Conservation (phyloP, 371 early-diverging fungal genomes). For the Lichtheimia hyalospora region DNA sequence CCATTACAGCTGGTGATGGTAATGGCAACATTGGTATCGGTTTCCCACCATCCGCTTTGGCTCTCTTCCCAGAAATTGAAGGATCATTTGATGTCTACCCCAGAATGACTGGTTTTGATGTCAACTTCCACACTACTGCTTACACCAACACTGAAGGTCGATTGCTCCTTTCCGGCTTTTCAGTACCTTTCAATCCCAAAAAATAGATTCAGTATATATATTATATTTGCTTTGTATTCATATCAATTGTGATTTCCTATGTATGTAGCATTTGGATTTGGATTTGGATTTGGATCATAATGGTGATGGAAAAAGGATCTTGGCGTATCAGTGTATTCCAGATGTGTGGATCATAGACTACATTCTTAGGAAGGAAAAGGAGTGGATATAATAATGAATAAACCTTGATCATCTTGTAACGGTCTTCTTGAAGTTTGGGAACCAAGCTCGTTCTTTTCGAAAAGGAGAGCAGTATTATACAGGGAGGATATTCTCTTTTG, state of each 20-base stretch:
- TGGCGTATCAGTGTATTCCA: too few species aligned
- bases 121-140: slow-evolving; percentile 86
- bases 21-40: slow-evolving; percentile 85
- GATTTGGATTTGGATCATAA: too few species aligned
- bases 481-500: too few species aligned
- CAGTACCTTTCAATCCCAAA: slow-evolving; percentile 76
- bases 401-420: too few species aligned
- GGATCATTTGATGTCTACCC: slow-evolving; percentile 92
- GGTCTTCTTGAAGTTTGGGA: too few species aligned
- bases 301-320: too few species aligned
- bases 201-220: slow-evolving; percentile 10
- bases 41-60: slow-evolving; percentile 79
- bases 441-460: too few species aligned
- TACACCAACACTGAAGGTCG: slow-evolving; percentile 81
- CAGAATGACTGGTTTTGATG: slow-evolving; percentile 82
- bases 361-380: too few species aligned
- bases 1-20: slow-evolving; percentile 75
- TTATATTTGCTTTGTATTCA: not conserved
- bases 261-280: too few species aligned
- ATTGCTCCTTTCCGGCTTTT: slow-evolving; percentile 85
- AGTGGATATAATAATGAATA: too few species aligned
- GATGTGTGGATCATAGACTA: too few species aligned
- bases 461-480: too few species aligned
- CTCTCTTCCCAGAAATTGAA: slow-evolving; percentile 96
- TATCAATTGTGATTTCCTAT: not conserved